A percentile compares a stretch with the other conserved stretches of the same genome.
Evolutionary conservation across 768 basidiomycete species (phyloP).

Genomic region (Daedalea quercina): DNA sequence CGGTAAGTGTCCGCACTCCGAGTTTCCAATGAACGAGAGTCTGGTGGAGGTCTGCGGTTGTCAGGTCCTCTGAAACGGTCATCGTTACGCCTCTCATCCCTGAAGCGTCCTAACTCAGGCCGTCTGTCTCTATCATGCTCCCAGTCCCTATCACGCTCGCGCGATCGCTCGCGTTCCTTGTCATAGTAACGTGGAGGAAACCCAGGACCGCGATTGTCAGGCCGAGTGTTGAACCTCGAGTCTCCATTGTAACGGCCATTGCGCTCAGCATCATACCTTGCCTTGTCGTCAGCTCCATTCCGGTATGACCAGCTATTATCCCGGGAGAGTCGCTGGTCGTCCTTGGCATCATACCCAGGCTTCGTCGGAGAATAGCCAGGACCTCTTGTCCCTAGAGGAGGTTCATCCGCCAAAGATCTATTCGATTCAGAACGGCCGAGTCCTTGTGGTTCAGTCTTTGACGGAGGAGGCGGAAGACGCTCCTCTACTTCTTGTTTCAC

Average conservation of each 20-base stretch:
- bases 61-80: constrained; percentile 27
- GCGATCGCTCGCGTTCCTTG: constrained; percentile 26
- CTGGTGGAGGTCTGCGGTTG: constrained; percentile 35
- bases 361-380: constrained; percentile 22
- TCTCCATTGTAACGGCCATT: constrained; percentile 1
- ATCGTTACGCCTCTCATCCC: constrained; percentile 34
- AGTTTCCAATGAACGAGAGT: constrained; percentile 42
- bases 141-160: constrained; percentile 26
- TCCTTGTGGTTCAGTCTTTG: neutral
- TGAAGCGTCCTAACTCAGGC: constrained; percentile 30
- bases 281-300: constrained; percentile 19
- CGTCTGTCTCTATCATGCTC: constrained; percentile 30
- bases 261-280: constrained; percentile 9
- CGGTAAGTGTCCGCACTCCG: constrained; percentile 30
- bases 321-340: constrained; percentile 17
- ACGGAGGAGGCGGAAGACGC: neutral
- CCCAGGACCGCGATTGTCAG: constrained; percentile 1
- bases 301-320: constrained; percentile 18
- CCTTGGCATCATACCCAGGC: constrained; percentile 18
- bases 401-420: neutral
- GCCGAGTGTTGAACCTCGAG: neutral
- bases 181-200: constrained; percentile 1
- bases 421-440: neutral
- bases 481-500: neutral
- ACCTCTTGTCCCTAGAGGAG: neutral